Base-by-base conservation (phyloP, 2,329 filamentous ascomycete genomes). In the Drechslerella coelobrocha region DNA sequence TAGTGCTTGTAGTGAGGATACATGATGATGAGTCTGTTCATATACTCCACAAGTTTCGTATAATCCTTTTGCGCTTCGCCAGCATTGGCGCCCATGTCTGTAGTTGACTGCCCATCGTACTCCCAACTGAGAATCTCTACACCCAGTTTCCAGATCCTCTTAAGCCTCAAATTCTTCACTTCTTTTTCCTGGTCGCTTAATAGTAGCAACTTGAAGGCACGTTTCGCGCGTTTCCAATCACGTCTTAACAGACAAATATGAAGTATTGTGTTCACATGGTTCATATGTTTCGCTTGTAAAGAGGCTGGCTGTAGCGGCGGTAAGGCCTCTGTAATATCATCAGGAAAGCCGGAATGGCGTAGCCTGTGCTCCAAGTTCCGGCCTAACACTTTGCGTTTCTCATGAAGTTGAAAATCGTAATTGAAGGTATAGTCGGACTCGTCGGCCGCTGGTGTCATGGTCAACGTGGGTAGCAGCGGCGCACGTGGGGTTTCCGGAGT, bases 171-270 rank as follows among this genome's bases (percentile, higher is more conserved):
- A 48, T 61, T 61, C 37, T 47, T 65, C 19, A 65, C 51, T 41
- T 66, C 51, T 1, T 27, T 41, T 41, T 72, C 54, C 31, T 39
- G 47, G 39, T 71, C 73, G 41, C 73, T 69, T 9, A 73, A 45
- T 4, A 76, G 48, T 7, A 76, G 55, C 37, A 75, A 48, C 14
- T 52, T 73, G 37, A 72, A 76, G 9, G 75, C 74, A 17, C 75
- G 73, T 12, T 69, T 72, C 1, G 74, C 75, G 9, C 73, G 62
- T 9, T 27, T 23, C 54, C 69, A 76, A 54, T 75, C 74, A 12
- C 63, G 61, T 27, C 57, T 59, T 21, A 75, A 53, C 17, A 76
- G 51, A n/a, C 72, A 68, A 48, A 72, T 60, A 61, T 76, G 68
- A 1, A 76, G 61, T 10, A 76, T 60, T 2, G 74, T 73, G 27